Conservation (phyloP, 2,329 filamentous ascomycete genomes). For the Talaromyces sp. region DNA sequence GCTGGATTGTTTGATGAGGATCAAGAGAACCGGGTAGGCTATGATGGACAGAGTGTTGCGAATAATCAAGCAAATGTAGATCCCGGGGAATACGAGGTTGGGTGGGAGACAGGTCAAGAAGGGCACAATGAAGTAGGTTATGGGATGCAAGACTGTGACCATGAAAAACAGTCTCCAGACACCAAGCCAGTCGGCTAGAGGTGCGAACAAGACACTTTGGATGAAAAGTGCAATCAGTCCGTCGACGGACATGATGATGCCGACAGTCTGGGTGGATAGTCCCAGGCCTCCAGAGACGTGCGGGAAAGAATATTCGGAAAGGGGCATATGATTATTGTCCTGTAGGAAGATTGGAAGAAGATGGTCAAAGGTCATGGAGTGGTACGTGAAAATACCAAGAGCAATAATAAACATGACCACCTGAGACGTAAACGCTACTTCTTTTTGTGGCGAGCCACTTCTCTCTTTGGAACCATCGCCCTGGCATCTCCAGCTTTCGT, state of each 20-base stretch:
- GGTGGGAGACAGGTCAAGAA: constrained; percentile 57
- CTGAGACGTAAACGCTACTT: constrained; percentile 53
- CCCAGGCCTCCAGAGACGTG: constrained; percentile 61
- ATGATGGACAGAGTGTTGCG: constrained; percentile 65
- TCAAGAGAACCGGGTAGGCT: constrained; percentile 61
- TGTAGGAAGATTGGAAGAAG: constrained; percentile 90
- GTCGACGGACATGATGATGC: constrained; percentile 63
- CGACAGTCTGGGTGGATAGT: constrained; percentile 60
- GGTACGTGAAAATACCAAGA: constrained; percentile 85
- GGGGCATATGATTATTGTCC: constrained; percentile 44
- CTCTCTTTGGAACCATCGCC: constrained; percentile 37
- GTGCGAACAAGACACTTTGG: constrained; percentile 65
- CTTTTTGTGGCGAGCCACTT: constrained; percentile 24
- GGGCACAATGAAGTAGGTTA: constrained; percentile 63
- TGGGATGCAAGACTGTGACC: constrained; percentile 60
- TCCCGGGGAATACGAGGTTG: constrained; percentile 51
- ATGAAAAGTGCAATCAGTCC: constrained; percentile 67
- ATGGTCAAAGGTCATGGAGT: constrained; percentile 92
- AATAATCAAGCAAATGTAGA: constrained; percentile 60
- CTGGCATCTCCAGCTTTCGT: constrained; percentile 48
- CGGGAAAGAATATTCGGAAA: constrained; percentile 22
- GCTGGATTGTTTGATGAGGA: constrained; percentile 66
- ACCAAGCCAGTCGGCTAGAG: constrained; percentile 57
- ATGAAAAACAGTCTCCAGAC: constrained; percentile 62
- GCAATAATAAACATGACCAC: constrained; percentile 74